Evolutionary conservation across 148 eudicot species (phyloP).

Genomic region (Euryodendron excelsum): DNA sequence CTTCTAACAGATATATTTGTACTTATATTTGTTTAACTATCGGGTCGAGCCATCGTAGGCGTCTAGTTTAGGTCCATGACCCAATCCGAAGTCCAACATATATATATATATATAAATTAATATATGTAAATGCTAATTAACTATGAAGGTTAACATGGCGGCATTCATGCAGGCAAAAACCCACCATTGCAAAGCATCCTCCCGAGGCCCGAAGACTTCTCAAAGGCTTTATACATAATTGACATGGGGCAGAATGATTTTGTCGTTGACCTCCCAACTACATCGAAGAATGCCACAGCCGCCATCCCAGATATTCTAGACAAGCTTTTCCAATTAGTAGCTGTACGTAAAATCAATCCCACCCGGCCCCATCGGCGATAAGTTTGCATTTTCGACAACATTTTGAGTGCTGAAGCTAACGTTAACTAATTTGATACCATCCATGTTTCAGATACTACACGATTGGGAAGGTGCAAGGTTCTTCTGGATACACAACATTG

Average conservation of each 20-base stretch:
- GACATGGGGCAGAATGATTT: constrained; percentile 28
- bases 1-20: no score
- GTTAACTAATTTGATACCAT: no score
- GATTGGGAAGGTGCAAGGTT: constrained; percentile 21
- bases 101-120: no score
- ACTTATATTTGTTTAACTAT: no score
- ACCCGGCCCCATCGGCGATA: no score
- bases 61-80: no score
- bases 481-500: constrained; percentile 23
- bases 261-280: background rate
- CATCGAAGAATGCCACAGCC: background rate
- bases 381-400: no score
- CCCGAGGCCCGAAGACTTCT: constrained; percentile 22
- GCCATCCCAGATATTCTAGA: background rate
- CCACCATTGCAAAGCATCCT: background rate
- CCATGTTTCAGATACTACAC: constrained; percentile 16
- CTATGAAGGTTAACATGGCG: background rate
- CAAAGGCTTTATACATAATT: constrained; percentile 24
- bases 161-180: background rate
- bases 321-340: background rate
- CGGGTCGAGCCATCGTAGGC: no score
- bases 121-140: no score
- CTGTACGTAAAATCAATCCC: background rate
- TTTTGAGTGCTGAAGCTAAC: no score
- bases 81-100: no score